Evolutionary conservation across 768 basidiomycete species (phyloP), one percentile per base, ranked within the genome.

Genomic region (Tricholoma saponaceum): DNA sequence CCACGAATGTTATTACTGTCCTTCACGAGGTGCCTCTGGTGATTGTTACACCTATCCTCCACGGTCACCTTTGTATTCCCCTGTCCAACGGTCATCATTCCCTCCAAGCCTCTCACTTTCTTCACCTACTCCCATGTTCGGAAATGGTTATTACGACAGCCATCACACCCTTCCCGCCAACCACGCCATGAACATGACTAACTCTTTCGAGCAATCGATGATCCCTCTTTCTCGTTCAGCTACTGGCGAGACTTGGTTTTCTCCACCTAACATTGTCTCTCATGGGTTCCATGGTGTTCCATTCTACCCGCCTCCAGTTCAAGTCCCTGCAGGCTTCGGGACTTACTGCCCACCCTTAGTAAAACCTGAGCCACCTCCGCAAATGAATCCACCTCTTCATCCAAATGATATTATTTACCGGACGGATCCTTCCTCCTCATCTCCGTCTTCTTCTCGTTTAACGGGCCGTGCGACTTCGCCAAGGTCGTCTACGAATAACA

Each of bases 1-100:
- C 44, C 64, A 60, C 3, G 67, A 68, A 43, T 69, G 63, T 55
- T 66, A 64, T 55, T 74, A 74, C 55, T 74, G 69, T 54, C 74
- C 74, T 5, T 70, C 71, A 5, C 63, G 70, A 10, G 63, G 64
- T 22, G 59, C 33, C 33, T 56, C 60, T 16, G 58, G 37, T 56
- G 32, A 54, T 26, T 63, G 52, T 39, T 62, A 66, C 53, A 39
- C 43, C 9, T 66, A 63, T 33, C 52, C 61, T 30, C 60, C 65
- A n/a, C 59, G 59, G n/a, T 62, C 65, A 28, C 63, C 63, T 1
- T 58, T 60, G 51, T 58, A 43, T 32, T 59, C 58, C 18, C 57
- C 46, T 30, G 43, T 50, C 6, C 57, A 54, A 32, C 55, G 6
- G 35, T 28, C 54, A 9, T 58, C 51, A 30, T 53, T 50, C 8